These are phyloP conservation scores for Breynia disticha DNA, from an alignment of 441 rosid species.

Conservation along the genomic window DNA sequence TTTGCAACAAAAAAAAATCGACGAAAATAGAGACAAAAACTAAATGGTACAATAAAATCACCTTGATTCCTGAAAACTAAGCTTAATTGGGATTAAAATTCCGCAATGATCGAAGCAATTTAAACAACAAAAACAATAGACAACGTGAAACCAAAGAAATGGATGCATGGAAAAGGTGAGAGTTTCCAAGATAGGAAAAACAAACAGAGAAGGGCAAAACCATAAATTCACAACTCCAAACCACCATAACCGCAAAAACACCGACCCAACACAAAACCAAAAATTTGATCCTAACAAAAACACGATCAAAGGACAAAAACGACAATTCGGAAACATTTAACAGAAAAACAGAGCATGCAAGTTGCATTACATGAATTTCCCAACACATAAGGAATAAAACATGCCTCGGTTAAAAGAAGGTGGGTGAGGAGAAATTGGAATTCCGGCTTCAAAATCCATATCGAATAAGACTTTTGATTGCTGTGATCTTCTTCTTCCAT, in stretches of 20 bases:
- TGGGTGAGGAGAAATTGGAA: conserved; percentile 66
- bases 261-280: not conserved
- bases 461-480: conserved; percentile 11
- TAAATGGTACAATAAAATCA: no score
- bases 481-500: conserved; percentile 22
- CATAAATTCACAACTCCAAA: conserved; percentile 14
- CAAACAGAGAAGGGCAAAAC: conserved; percentile 11
- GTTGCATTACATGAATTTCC: conserved; percentile 2
- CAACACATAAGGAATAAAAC: no score
- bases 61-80: no score
- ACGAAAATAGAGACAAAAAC: no score
- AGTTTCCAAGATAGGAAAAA: not conserved
- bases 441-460: conserved; percentile 73
- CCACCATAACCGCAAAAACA: conserved; percentile 4
- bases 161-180: not conserved
- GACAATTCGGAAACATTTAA: conserved; percentile 6
- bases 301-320: conserved; percentile 1
- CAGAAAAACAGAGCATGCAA: conserved; percentile 1
- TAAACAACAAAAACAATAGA: not conserved
- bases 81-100: not conserved
- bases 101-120: conserved; percentile 14
- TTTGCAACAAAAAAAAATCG: no score
- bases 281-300: not conserved
- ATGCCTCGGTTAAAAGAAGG: conserved; percentile 53
- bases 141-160: not conserved